These are phyloP conservation scores for Scorias spongiosa DNA, from an alignment of 2,329 filamentous ascomycete species.

Conservation along the genomic window DNA sequence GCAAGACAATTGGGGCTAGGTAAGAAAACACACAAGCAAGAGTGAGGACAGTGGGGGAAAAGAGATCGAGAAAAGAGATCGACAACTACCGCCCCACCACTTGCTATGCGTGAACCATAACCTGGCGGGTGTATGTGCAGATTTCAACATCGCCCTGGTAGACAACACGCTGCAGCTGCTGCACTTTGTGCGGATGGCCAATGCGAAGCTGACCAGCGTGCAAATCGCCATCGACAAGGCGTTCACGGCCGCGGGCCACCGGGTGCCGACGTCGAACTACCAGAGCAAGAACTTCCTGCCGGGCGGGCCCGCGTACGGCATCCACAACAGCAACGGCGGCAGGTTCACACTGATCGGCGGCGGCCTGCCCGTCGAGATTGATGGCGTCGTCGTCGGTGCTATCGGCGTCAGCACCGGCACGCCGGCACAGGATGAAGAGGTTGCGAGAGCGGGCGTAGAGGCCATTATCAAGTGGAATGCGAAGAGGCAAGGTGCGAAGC, in stretches of 20 bases:
- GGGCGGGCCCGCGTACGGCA: conserved; percentile 37
- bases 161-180: conserved; percentile 31
- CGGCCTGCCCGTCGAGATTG: conserved; percentile 35
- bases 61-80: too few relatives aligned
- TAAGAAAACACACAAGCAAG: conserved; percentile 3
- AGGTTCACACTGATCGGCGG: conserved; percentile 40
- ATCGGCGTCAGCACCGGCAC: conserved; percentile 41
- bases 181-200: conserved; percentile 33
- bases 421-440: conserved; percentile 38
- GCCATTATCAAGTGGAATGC: conserved; percentile 26
- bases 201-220: conserved; percentile 37
- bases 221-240: conserved; percentile 50
- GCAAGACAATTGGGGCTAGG: conserved; percentile 23
- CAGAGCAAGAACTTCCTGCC: conserved; percentile 37
- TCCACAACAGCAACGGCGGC: conserved; percentile 37
- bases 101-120: too few relatives aligned
- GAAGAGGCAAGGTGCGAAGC: conserved; percentile 22
- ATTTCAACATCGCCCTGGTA: conserved; percentile 35
- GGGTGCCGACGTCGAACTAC: conserved; percentile 36
- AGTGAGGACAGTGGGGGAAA: too few relatives aligned
- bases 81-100: too few relatives aligned
- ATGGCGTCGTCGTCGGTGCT: conserved; percentile 36
- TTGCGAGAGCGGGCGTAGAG: conserved; percentile 37
- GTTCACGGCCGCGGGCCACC: conserved; percentile 42
- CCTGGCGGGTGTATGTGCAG: conserved; percentile 14